A percentile compares a stretch with the other conserved stretches of the same genome.
phyloP scores from a whole-genome alignment of 768 basidiomycete genomes.

The Rhizopogon sp. region DNA sequence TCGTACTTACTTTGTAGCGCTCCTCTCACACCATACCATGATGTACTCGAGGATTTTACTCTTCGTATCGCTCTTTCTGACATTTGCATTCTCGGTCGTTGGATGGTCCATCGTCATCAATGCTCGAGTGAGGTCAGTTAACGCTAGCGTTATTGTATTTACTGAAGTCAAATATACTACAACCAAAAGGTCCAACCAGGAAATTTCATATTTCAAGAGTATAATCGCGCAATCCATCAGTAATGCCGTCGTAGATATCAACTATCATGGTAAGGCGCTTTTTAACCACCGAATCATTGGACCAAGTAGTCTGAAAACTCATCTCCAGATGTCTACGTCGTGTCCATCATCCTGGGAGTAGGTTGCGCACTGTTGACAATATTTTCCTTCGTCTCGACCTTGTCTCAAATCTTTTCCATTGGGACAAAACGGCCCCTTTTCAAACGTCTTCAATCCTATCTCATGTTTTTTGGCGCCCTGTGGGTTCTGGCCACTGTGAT shows the following conservation, averaged over 20 bases:
- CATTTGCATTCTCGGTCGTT: conserved; percentile 25
- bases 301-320: background rate
- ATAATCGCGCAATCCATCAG: background rate
- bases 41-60: background rate
- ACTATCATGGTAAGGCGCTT: background rate
- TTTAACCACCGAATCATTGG: background rate
- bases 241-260: background rate
- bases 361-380: conserved; percentile 26
- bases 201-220: background rate
- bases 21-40: background rate
- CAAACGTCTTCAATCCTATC: conserved; percentile 20
- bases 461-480: conserved; percentile 34
- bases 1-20: background rate
- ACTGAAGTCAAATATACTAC: background rate
- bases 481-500: conserved; percentile 45
- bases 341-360: conserved; percentile 30
- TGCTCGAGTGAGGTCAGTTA: conserved; percentile 6
- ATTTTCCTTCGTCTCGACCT: conserved; percentile 21
- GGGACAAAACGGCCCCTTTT: conserved; percentile 9
- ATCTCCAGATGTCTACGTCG: conserved; percentile 30
- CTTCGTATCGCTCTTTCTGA: conserved; percentile 18
- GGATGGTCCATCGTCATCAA: conserved; percentile 3
- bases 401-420: conserved; percentile 11
- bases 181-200: conserved; percentile 2
- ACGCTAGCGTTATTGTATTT: background rate